Base-by-base conservation (phyloP, 2,329 filamentous ascomycete genomes). In the Ceratocystis colombiana region DNA sequence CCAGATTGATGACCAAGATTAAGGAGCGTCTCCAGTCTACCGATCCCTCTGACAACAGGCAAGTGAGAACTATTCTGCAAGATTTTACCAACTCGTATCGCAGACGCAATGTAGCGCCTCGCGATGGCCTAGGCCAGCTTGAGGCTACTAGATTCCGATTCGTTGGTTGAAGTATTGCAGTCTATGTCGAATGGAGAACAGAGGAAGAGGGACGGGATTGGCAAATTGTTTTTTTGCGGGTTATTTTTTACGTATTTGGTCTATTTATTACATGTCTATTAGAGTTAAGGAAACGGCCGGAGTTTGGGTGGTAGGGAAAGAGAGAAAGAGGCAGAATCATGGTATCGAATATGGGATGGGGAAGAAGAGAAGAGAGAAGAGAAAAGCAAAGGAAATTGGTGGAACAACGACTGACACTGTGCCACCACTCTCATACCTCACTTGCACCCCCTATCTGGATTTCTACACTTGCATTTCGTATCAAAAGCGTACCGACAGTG, bases 31-130 rank as follows among this genome's bases (percentile, higher is more conserved):
- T 96, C 62, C 80, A 81, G 61, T 83, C 83, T 33, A 84, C 88
- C 68, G 84, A 85, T 48, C 76, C 74, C 1, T 78, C 82, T 25
- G 80, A 79, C 28, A 75, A 90, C 53, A 82, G 90, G 67, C 91
- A 91, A 77, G 90, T 96, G 65, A 84, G 93, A 46, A 86, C 84
- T 30, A 80, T 96, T 44, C 81, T 99, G 67, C 94, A 97, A 77
- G 95, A 99, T 76, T 99, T 99, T 74, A 97, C 94, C 28, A 96
- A 93, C 74, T 89, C 87, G 37, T 99, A 99, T 75, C 85, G 95
- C 63, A 83, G 95, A 73, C 84, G 95, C 69, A 96, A 99, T 73
- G 89, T 99, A 61, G 93, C 94, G n/a, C 94, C 94, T 5, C 80
- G 93, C 68, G 93, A 97, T 73, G 93, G 93, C 0, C 79, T 97